These are phyloP conservation scores for Ceratobasidium sp. DNA, from an alignment of 1,284 basidiomycete genomes.

Conservation along the genomic window DNA sequence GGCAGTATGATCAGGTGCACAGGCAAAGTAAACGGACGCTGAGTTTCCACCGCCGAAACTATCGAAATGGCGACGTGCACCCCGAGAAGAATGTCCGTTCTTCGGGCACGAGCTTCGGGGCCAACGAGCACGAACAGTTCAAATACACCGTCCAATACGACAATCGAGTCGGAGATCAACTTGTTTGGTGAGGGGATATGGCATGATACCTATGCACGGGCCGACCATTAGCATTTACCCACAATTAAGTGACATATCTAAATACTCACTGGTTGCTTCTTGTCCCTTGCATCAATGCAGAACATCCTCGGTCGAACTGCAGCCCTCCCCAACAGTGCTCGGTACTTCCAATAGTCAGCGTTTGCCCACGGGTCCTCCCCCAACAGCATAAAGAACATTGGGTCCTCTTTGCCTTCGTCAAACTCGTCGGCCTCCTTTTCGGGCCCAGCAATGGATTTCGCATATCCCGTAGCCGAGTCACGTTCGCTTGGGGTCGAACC, in stretches of 20 bases:
- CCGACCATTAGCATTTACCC: conserved; percentile 54
- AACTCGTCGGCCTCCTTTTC: conserved; percentile 65
- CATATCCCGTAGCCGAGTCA: conserved; percentile 72
- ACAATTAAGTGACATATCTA: conserved; percentile 14
- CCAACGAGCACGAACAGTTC: conserved; percentile 84
- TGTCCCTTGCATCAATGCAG: conserved; percentile 62
- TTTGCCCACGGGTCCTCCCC: conserved; percentile 78
- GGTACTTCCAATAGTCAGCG: conserved; percentile 84
- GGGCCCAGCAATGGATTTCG: conserved; percentile 61
- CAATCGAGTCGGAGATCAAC: conserved; percentile 61
- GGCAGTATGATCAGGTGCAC: conserved; percentile 79
- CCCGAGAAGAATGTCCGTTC: conserved; percentile 71
- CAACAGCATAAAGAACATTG: conserved; percentile 86
- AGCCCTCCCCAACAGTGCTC: conserved; percentile 64
- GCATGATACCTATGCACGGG: conserved; percentile 2
- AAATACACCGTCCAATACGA: conserved; percentile 78
- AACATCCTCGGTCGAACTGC: conserved; percentile 38
- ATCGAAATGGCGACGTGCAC: conserved; percentile 65
- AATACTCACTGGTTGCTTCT: conserved; percentile 59
- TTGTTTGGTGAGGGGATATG: conserved; percentile 44
- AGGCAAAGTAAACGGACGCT: conserved; percentile 74
- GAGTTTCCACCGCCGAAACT: conserved; percentile 13
- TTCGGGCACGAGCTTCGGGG: conserved; percentile 68
- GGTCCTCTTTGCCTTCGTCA: conserved; percentile 70
- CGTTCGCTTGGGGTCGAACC: conserved; percentile 73